phyloP scores from a whole-genome alignment of 2,329 filamentous ascomycete genomes.

The Rachicladosporium sp. region DNA sequence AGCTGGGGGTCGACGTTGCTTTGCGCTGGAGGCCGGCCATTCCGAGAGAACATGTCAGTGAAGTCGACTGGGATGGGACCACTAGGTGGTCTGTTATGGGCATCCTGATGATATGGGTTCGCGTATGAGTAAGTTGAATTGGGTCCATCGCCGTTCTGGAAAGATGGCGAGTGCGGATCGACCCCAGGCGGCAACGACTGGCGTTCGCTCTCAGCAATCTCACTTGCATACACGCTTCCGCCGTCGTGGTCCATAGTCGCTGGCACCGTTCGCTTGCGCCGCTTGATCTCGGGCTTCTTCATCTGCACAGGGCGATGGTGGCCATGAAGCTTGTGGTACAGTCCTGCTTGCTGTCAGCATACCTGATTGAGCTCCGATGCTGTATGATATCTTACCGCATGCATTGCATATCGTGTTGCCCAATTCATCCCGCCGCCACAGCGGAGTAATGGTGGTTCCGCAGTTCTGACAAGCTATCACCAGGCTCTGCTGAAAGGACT shows the following conservation, averaged over 20 bases:
- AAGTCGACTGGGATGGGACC: constrained; percentile 26
- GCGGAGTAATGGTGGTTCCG: constrained; percentile 85
- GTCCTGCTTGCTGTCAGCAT: constrained; percentile 40
- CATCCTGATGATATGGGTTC: constrained; percentile 1
- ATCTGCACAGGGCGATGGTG: constrained; percentile 90
- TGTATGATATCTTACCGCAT: constrained; percentile 56
- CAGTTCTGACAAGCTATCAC: constrained; percentile 95
- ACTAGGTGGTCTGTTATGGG: constrained; percentile 2
- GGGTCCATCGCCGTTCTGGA: background rate
- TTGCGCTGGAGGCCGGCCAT: background rate
- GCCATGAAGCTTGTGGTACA: constrained; percentile 94
- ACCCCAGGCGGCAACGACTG: constrained; percentile 3
- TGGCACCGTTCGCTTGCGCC: constrained; percentile 86
- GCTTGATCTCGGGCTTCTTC: constrained; percentile 97
- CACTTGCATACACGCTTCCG: constrained; percentile 1
- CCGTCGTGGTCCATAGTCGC: constrained; percentile 40
- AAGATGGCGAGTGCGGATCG: constrained; percentile 2
- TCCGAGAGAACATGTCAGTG: constrained; percentile 19
- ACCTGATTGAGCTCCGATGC: background rate
- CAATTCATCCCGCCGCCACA: constrained; percentile 88
- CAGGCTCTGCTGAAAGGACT: constrained; percentile 35
- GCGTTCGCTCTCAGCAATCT: constrained; percentile 3
- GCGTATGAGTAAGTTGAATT: background rate
- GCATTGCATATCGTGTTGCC: constrained; percentile 98
- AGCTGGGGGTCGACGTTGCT: constrained; percentile 10